phyloP scores from a whole-genome alignment of 805 yeast genomes.

The Grigorovia jiainica region DNA sequence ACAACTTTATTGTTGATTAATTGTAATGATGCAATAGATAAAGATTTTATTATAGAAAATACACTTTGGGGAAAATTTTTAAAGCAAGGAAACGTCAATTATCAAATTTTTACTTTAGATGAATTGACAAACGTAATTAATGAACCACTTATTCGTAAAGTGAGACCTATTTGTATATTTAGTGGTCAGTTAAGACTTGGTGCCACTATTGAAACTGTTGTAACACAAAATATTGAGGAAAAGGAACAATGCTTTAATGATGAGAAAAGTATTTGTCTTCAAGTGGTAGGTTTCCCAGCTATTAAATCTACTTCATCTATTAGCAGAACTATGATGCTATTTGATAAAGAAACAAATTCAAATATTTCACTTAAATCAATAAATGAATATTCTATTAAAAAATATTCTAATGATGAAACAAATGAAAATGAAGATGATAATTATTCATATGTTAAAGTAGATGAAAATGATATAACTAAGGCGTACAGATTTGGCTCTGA shows the following conservation, averaged over 20 bases:
- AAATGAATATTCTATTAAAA: constrained; percentile 17
- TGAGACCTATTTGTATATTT: constrained; percentile 26
- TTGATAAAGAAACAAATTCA: constrained; percentile 6
- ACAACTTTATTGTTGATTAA: constrained; percentile 17
- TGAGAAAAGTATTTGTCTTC: constrained; percentile 29
- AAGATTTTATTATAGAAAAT: not conserved
- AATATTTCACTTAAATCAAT: constrained; percentile 15
- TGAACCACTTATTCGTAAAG: constrained; percentile 11
- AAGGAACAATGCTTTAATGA: constrained; percentile 18
- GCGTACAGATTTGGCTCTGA: constrained; percentile 64
- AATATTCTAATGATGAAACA: constrained; percentile 13
- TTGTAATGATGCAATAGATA: constrained; percentile 7
- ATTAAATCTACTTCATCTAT: constrained; percentile 26
- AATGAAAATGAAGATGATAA: constrained; percentile 16
- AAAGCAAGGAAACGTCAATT: constrained; percentile 9
- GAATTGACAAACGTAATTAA: constrained; percentile 13
- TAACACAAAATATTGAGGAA: not conserved
- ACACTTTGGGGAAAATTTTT: constrained; percentile 16
- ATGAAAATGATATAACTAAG: constrained; percentile 31
- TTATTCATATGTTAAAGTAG: constrained; percentile 10
- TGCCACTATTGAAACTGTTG: constrained; percentile 9
- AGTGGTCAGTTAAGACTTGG: constrained; percentile 24
- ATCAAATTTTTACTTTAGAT: constrained; percentile 10
- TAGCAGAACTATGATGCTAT: constrained; percentile 15
- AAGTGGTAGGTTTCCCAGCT: constrained; percentile 53